phyloP scores from a whole-genome alignment of 345 rosid species.

The Cardamine chenopodiifolia region DNA sequence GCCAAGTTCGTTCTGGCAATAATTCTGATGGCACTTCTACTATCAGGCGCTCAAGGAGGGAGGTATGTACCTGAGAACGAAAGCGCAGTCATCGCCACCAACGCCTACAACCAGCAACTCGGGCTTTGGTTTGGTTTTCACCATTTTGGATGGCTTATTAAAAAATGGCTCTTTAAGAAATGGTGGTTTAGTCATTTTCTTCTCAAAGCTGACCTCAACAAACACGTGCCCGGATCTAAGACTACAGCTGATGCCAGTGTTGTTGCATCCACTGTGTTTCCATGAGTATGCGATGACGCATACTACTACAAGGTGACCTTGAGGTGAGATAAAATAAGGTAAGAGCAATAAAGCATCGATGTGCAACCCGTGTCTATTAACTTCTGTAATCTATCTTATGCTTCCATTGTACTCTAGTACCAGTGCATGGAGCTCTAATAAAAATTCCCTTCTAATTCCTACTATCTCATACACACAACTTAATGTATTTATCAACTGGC shows the following conservation, averaged over 20 bases:
- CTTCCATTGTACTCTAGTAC: slow-evolving; percentile 13
- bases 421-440: slow-evolving; percentile 8
- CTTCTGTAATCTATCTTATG: slow-evolving; percentile 7
- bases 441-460: neutral
- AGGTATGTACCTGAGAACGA: slow-evolving; percentile 1
- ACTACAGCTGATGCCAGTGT: neutral
- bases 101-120: slow-evolving; percentile 7
- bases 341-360: slow-evolving; percentile 11
- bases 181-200: slow-evolving; percentile 16
- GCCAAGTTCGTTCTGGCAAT: slow-evolving; percentile 6
- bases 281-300: slow-evolving; percentile 4
- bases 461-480: slow-evolving; percentile 14
- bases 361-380: neutral
- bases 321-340: slow-evolving; percentile 8
- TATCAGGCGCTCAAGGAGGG: slow-evolving; percentile 24
- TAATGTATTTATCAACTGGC: neutral
- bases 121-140: neutral
- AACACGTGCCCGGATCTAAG: slow-evolving; percentile 1
- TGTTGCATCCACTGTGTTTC: slow-evolving; percentile 9
- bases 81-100: neutral
- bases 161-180: neutral
- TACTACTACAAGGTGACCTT: neutral
- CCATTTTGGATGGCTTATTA: neutral
- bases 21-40: slow-evolving; percentile 20
- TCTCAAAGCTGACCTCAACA: neutral